Evolutionary conservation across 192 early-diverging fungal species (phyloP).

Genomic region (Coemansia sp.): DNA sequence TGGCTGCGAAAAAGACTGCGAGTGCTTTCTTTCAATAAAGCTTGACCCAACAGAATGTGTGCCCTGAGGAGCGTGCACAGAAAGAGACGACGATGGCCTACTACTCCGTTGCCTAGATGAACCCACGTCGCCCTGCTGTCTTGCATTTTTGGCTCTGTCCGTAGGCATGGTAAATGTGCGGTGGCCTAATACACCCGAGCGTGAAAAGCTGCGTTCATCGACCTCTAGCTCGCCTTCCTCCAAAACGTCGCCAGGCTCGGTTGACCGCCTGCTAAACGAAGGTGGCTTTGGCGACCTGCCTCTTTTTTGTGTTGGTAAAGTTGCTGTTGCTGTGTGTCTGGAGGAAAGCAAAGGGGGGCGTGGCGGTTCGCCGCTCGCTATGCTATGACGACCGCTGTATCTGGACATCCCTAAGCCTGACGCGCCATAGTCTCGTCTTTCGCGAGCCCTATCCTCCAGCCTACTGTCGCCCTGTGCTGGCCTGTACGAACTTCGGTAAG

Average conservation of each 20-base stretch:
- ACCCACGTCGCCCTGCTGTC: constrained; percentile 1
- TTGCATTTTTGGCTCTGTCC: not conserved
- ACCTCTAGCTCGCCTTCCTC: constrained; percentile 45
- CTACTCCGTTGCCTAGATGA: constrained; percentile 7
- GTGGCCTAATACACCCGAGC: constrained; percentile 1
- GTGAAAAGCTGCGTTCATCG: constrained; percentile 21
- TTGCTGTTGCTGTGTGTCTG: constrained; percentile 15
- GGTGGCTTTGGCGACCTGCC: constrained; percentile 9
- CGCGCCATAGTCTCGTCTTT: constrained; percentile 13
- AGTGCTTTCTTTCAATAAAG: constrained; percentile 10
- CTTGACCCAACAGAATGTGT: not conserved
- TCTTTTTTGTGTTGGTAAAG: constrained; percentile 3
- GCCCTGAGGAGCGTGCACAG: not conserved
- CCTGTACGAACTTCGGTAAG: constrained; percentile 4
- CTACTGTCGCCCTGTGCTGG: constrained; percentile 8
- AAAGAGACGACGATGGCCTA: constrained; percentile 15
- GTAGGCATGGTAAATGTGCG: constrained; percentile 17
- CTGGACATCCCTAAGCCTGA: constrained; percentile 8
- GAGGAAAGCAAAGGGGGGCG: constrained; percentile 14
- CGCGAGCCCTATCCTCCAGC: constrained; percentile 8
- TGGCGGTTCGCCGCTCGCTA: constrained; percentile 11
- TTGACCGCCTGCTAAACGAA: constrained; percentile 23
- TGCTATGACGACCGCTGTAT: constrained; percentile 11
- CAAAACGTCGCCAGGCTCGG: constrained; percentile 29
- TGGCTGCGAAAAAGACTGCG: constrained; percentile 14